A percentile compares a stretch with the other conserved stretches of the same genome.
These are phyloP conservation scores for Solanum piurae DNA, from an alignment of 257 asterid genomes.

Conservation along the genomic window DNA sequence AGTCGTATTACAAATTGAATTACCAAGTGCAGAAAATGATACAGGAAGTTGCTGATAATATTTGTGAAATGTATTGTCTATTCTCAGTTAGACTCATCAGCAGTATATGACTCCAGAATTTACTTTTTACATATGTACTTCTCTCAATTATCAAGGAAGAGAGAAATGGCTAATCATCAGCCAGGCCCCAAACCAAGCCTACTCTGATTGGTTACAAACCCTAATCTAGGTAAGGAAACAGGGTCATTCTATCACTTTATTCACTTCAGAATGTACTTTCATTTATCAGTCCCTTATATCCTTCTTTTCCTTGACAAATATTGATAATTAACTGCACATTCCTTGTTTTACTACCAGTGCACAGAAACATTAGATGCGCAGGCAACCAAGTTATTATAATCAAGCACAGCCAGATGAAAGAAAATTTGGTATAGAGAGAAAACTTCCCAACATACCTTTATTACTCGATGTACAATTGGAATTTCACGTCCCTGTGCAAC, in stretches of 20 bases:
- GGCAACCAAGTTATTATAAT: neutral
- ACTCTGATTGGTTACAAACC: neutral
- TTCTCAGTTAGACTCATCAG: neutral
- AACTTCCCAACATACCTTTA: slow-evolving; percentile 44
- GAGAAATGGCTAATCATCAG: neutral
- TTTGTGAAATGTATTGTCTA: neutral
- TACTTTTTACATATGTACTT: neutral
- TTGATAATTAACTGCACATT: neutral
- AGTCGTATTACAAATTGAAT: neutral
- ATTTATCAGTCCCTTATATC: neutral
- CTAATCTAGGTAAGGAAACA: neutral
- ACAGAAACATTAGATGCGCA: neutral
- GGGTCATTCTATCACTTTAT: neutral
- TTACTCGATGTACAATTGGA: slow-evolving; percentile 98
- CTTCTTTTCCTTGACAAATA: neutral
- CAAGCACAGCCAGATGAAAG: neutral
- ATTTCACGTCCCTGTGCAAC: slow-evolving; percentile 87
- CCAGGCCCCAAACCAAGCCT: neutral
- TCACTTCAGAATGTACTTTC: neutral
- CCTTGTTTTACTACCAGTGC: neutral
- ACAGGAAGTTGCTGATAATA: neutral
- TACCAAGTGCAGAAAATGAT: neutral
- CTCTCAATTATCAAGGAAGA: neutral
- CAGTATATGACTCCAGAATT: neutral
- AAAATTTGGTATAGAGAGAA: neutral